Conservation (phyloP, 2,329 filamentous ascomycete genomes). For the Fusarium torulosum region DNA sequence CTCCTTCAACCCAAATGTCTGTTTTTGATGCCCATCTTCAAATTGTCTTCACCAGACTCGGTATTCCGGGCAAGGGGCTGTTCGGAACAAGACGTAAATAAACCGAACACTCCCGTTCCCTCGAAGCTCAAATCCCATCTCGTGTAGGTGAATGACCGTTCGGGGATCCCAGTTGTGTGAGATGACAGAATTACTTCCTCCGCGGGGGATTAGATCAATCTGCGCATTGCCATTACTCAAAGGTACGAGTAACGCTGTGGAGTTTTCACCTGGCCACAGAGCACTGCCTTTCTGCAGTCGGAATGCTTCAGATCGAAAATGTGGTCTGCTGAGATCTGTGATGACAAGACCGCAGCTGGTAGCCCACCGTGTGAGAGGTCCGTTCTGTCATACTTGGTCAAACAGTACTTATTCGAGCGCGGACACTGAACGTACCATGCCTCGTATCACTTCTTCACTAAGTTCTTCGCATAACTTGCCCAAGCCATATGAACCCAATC, state of each 20-base stretch:
- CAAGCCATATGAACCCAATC: conserved; percentile 27
- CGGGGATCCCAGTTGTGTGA: conserved; percentile 28
- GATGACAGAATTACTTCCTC: conserved; percentile 20
- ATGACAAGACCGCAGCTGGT: conserved; percentile 19
- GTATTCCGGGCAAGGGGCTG: neutral
- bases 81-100: conserved; percentile 38
- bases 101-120: conserved; percentile 38
- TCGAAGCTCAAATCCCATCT: conserved; percentile 33
- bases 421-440: conserved; percentile 24
- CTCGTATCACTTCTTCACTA: conserved; percentile 24
- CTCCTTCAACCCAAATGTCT: neutral
- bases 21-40: neutral
- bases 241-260: conserved; percentile 32
- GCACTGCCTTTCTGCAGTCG: conserved; percentile 30
- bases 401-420: neutral
- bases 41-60: neutral
- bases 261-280: conserved; percentile 26
- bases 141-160: conserved; percentile 35
- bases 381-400: conserved; percentile 11
- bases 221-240: conserved; percentile 18
- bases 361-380: conserved; percentile 20
- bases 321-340: conserved; percentile 26
- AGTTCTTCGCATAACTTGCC: conserved; percentile 22
- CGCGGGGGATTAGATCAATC: conserved; percentile 32
- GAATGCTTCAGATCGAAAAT: conserved; percentile 35